Evolutionary conservation across 164 flowering plant species (phyloP), one percentile per base, ranked within the genome.

Genomic region (Platanus orientalis): DNA sequence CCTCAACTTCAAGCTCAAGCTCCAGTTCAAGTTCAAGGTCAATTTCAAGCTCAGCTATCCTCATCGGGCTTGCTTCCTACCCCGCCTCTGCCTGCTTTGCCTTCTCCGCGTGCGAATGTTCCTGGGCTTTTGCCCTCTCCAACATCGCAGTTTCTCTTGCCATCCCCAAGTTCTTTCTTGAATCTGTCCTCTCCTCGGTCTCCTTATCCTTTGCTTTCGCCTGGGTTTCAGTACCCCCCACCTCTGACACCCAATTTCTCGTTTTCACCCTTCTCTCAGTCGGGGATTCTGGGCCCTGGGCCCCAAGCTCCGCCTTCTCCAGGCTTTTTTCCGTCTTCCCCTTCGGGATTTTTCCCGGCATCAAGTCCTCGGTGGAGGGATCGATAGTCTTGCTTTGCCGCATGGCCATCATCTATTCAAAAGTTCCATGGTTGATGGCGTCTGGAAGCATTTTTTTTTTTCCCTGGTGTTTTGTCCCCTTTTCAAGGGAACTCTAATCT

Each of bases 271-370:
- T 40, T 80, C 53, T 74, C 71, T 40, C 96, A 84, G 23, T 58
- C 87, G 1, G 99, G 99, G 73, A 83, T 89, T 64, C 77, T 94
- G 63, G 97, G 97, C 55, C 89, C 96, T 11, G 96, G 92, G n/a
- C 97, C 96, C 55, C 92, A 84, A 27, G 83, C 83, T 55, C 95
- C 88, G 9, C 86, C 76, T 32, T 91, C 99, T 30, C 97, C 97
- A 0, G 89, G 96, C 16, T 34, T 78, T 53, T 91, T 87, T 63
- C 96, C 99, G 1, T 56, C 80, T 6, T 87, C 96, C 2, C 95
- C 99, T 34, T 78, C 92, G 0, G 92, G 88, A 1, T 83, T 84
- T 64, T 84, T 88, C 69, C 84, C 93, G 14, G 30, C 84, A 3
- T 34, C 75, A 48, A 91, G 96, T 73, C 97, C 99, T 48, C 78